Percentiles rank a stretch among this genome's conserved stretches.
These are phyloP conservation scores for Syzygium malaccense DNA, from an alignment of 441 rosid species.

Conservation along the genomic window DNA sequence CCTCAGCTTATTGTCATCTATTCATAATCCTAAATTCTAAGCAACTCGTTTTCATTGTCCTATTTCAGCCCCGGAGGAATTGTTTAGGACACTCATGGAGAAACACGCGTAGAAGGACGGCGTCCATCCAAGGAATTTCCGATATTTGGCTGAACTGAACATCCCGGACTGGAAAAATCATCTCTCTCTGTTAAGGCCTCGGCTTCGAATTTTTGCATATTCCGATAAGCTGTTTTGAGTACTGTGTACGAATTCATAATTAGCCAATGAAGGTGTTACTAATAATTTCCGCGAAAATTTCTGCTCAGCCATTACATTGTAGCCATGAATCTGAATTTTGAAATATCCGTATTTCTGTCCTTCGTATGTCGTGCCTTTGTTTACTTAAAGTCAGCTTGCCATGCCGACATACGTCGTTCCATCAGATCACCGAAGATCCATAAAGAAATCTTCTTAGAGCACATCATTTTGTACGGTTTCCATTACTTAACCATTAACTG, in stretches of 20 bases:
- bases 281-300: neutral
- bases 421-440: neutral
- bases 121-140: neutral
- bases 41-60: neutral
- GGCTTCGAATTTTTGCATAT: neutral
- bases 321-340: neutral
- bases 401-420: neutral
- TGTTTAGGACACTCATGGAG: constrained; percentile 43
- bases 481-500: neutral
- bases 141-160: neutral
- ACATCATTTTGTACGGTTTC: neutral
- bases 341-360: neutral
- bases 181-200: neutral
- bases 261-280: neutral
- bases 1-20: neutral
- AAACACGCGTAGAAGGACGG: constrained; percentile 19
- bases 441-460: neutral
- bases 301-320: neutral
- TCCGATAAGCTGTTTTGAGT: neutral
- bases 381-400: neutral
- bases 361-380: neutral
- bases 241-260: neutral
- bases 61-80: constrained; percentile 37
- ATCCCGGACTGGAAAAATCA: neutral
- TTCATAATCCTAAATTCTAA: neutral